These are phyloP conservation scores for Cystofilobasidium ferigula DNA, from an alignment of 768 basidiomycete genomes.

Conservation along the genomic window DNA sequence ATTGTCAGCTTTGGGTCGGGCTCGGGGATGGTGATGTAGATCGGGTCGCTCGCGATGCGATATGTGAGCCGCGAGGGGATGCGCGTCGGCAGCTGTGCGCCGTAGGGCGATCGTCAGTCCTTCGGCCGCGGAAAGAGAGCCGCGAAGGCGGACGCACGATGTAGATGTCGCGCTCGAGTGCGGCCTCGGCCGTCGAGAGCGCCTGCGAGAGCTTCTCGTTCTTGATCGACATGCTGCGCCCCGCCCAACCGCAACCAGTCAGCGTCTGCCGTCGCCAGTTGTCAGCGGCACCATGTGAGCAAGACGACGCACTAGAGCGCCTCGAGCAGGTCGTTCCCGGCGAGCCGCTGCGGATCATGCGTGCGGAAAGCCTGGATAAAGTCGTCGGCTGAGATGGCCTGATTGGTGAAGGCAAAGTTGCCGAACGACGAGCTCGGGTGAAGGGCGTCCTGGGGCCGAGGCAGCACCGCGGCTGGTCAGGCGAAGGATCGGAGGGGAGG, in stretches of 20 bases:
- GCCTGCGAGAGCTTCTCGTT: slow-evolving; percentile 61
- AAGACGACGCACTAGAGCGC: slow-evolving; percentile 64
- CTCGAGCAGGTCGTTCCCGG: slow-evolving; percentile 63
- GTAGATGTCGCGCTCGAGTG: slow-evolving; percentile 44
- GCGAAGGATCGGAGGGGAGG: not conserved
- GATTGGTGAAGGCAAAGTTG: slow-evolving; percentile 32
- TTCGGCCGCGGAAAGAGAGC: too few relatives aligned
- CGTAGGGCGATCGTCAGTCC: too few relatives aligned
- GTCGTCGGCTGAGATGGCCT: slow-evolving; percentile 53
- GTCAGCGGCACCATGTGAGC: too few relatives aligned
- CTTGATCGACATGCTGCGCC: slow-evolving; percentile 22
- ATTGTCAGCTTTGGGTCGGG: slow-evolving; percentile 73
- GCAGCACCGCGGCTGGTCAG: not conserved
- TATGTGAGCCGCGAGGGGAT: slow-evolving; percentile 72
- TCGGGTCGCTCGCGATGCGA: slow-evolving; percentile 74
- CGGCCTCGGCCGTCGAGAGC: slow-evolving; percentile 41
- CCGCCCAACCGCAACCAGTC: too few relatives aligned
- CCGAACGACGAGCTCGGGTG: slow-evolving; percentile 42
- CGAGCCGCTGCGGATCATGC: slow-evolving; percentile 57
- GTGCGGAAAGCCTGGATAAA: slow-evolving; percentile 74
- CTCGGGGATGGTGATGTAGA: slow-evolving; percentile 73
- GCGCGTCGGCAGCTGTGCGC: slow-evolving; percentile 38
- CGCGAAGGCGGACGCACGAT: slow-evolving; percentile 43
- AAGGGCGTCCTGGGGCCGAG: slow-evolving; percentile 48
- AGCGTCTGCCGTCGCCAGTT: too few relatives aligned